A percentile compares a stretch with the other conserved stretches of the same genome.
Evolutionary conservation across 2,329 filamentous ascomycete genomes (phyloP).

Genomic region (Tolypocladium paradoxum): DNA sequence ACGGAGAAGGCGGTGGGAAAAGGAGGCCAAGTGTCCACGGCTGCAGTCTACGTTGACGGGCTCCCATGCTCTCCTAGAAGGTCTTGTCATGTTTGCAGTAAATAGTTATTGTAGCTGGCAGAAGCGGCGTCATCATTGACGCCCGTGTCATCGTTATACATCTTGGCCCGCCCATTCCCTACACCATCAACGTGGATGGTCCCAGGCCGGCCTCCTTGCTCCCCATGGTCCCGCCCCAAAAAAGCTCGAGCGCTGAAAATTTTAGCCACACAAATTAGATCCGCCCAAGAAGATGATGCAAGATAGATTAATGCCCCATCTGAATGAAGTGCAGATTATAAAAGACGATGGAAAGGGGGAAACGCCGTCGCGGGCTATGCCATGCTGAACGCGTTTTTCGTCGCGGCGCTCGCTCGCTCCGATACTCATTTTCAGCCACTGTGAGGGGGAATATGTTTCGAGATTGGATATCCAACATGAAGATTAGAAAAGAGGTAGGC

Average conservation of each 20-base stretch:
- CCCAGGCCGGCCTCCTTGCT: background rate
- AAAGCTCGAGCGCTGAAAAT: background rate
- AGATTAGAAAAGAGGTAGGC: background rate
- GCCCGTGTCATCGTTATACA: background rate
- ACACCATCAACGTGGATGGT: background rate
- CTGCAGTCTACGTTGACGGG: background rate
- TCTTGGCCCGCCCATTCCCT: background rate
- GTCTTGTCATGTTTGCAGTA: background rate
- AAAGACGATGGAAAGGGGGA: background rate
- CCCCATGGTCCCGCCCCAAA: background rate
- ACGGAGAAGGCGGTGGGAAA: background rate
- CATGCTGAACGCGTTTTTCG: background rate
- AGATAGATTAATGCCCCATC: background rate
- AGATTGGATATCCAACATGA: background rate
- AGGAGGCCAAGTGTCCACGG: background rate
- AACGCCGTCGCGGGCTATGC: background rate
- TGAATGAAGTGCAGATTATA: background rate
- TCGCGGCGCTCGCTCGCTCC: background rate
- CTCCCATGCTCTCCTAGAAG: background rate
- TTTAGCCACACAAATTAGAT: background rate
- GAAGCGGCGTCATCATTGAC: background rate
- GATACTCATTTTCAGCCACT: background rate
- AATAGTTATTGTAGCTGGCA: background rate
- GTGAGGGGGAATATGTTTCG: background rate
- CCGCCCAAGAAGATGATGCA: background rate